phyloP scores from a whole-genome alignment of 208 protist species.

The Trypanosoma melophagium region DNA sequence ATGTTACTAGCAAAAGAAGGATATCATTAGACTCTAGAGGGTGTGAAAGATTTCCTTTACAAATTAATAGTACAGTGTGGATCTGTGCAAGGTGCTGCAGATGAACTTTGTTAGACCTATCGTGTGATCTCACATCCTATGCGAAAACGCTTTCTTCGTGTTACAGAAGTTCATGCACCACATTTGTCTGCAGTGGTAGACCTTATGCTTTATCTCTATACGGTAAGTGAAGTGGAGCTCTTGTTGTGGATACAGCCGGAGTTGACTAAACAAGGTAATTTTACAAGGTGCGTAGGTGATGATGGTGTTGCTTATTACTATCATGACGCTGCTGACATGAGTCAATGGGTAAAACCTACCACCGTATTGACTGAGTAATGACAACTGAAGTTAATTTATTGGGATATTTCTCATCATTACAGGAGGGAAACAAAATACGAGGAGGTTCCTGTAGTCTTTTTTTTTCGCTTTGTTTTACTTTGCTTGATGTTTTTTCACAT shows the following conservation, averaged over 20 bases:
- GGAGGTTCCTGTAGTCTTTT: background rate
- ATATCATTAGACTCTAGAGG: background rate
- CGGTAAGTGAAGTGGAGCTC: slow-evolving; percentile 27
- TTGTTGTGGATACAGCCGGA: slow-evolving; percentile 19
- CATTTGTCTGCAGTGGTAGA: slow-evolving; percentile 28
- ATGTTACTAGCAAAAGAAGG: background rate
- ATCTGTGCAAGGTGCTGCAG: slow-evolving; percentile 12
- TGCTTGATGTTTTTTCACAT: slow-evolving; percentile 2
- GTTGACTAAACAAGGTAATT: background rate
- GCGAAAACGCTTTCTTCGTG: slow-evolving; percentile 15
- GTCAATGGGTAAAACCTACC: slow-evolving; percentile 24
- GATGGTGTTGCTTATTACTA: slow-evolving; percentile 21
- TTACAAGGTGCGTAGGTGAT: slow-evolving; percentile 1
- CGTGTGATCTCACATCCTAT: slow-evolving; percentile 21
- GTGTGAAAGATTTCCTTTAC: background rate
- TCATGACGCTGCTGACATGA: slow-evolving; percentile 20
- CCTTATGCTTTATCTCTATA: slow-evolving; percentile 25
- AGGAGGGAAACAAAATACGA: background rate
- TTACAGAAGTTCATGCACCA: slow-evolving; percentile 18
- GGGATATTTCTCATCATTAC: background rate
- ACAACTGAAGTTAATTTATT: no score
- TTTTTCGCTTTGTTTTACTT: slow-evolving; percentile 13
- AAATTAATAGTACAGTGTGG: slow-evolving; percentile 13
- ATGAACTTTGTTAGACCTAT: slow-evolving; percentile 23
- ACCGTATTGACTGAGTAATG: background rate